phyloP scores from a whole-genome alignment of 2,329 filamentous ascomycete species.

The Zalaria obscura region DNA sequence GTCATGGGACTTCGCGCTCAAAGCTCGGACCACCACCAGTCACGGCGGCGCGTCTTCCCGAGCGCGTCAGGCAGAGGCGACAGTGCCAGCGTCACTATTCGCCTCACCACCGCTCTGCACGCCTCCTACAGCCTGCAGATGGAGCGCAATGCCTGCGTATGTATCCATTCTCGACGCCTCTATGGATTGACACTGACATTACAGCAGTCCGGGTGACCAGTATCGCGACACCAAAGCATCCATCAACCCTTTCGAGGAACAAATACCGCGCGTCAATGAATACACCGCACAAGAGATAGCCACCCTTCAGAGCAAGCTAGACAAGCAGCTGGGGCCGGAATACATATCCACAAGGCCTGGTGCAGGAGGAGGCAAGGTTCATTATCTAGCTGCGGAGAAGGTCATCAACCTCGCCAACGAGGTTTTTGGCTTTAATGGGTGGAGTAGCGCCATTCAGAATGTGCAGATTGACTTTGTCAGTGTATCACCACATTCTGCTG shows the following conservation, averaged over 20 bases:
- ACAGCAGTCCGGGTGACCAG: slow-evolving; percentile 20
- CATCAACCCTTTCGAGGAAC: slow-evolving; percentile 70
- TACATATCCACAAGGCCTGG: slow-evolving; percentile 82
- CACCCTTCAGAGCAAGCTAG: slow-evolving; percentile 69
- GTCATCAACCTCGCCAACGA: slow-evolving; percentile 91
- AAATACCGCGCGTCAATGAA: slow-evolving; percentile 51
- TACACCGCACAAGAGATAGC: slow-evolving; percentile 88
- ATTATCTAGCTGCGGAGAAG: slow-evolving; percentile 93
- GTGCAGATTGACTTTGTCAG: slow-evolving; percentile 82
- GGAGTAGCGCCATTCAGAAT: slow-evolving; percentile 91
- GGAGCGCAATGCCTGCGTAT: slow-evolving; percentile 8
- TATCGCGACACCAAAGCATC: slow-evolving; percentile 23
- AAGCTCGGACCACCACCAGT: too few species aligned
- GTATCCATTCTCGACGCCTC: neutral
- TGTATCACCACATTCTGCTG: slow-evolving; percentile 6
- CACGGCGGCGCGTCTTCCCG: too few species aligned
- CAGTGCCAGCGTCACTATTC: too few species aligned
- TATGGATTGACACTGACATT: neutral
- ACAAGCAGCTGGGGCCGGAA: slow-evolving; percentile 90
- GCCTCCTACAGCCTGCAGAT: neutral
- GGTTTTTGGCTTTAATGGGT: slow-evolving; percentile 93
- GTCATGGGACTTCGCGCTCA: too few species aligned
- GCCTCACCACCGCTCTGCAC: too few species aligned
- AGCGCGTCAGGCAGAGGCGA: too few species aligned
- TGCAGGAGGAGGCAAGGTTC: slow-evolving; percentile 70